Evolutionary conservation across 345 rosid genomes (phyloP).

Genomic region (Murraya koenigii): DNA sequence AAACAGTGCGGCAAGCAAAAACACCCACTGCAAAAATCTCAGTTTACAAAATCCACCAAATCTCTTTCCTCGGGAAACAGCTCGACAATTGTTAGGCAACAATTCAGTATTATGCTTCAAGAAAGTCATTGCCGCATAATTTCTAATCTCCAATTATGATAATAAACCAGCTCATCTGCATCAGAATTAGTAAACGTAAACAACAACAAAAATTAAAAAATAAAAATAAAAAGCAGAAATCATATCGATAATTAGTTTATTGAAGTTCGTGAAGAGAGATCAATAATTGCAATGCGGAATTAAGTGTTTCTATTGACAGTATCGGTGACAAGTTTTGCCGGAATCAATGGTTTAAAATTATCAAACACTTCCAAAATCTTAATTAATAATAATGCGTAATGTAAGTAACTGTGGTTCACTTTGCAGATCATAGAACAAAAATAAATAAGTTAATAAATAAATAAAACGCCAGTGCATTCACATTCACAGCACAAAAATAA

Average conservation of each 20-base stretch:
- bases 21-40: slow-evolving; percentile 40
- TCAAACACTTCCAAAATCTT: neutral
- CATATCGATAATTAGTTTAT: neutral
- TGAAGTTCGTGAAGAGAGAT: neutral
- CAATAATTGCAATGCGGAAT: neutral
- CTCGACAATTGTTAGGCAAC: slow-evolving; percentile 33
- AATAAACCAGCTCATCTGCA: slow-evolving; percentile 19
- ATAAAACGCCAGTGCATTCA: neutral
- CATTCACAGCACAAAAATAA: neutral
- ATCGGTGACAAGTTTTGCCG: neutral
- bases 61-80: slow-evolving; percentile 58
- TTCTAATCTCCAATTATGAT: neutral
- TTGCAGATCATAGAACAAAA: neutral
- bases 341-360: neutral
- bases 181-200: neutral
- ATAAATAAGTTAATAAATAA: neutral
- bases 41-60: slow-evolving; percentile 46
- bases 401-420: neutral
- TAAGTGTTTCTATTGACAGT: neutral
- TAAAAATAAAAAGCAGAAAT: neutral
- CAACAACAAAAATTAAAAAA: too few relatives aligned
- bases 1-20: slow-evolving; percentile 43
- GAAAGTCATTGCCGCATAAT: slow-evolving; percentile 5
- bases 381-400: neutral
- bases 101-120: slow-evolving; percentile 22